A percentile compares a stretch with the other conserved stretches of the same genome.
Evolutionary conservation across 192 early-diverging fungal genomes (phyloP).

Genomic region (Gorgonomyces haynaldii): DNA sequence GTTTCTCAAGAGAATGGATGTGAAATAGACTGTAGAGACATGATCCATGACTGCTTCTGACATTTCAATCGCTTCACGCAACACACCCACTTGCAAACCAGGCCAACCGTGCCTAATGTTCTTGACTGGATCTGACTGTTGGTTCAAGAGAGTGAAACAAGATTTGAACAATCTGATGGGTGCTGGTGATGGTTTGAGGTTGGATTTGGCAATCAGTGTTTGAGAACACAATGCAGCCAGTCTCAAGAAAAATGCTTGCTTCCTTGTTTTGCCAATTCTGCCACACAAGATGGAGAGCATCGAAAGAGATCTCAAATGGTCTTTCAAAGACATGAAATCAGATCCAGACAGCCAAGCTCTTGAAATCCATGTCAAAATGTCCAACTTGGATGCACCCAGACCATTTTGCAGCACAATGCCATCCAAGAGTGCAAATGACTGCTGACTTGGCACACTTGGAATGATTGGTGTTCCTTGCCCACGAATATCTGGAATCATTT

Average conservation of each 20-base stretch:
- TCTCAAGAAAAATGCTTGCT: constrained; percentile 60
- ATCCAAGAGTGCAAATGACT: constrained; percentile 16
- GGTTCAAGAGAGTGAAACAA: constrained; percentile 1
- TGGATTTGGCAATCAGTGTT: background rate
- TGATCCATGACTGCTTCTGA: constrained; percentile 55
- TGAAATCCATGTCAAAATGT: constrained; percentile 55
- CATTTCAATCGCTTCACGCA: constrained; percentile 62
- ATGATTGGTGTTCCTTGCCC: no score
- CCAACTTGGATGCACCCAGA: constrained; percentile 31
- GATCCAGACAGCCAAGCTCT: constrained; percentile 35
- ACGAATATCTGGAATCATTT: no score
- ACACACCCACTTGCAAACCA: constrained; percentile 60
- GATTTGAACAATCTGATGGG: background rate
- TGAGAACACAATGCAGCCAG: constrained; percentile 7
- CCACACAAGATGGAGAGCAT: constrained; percentile 49
- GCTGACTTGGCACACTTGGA: constrained; percentile 2
- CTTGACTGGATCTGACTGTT: background rate
- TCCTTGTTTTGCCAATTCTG: constrained; percentile 42
- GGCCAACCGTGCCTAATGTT: constrained; percentile 56
- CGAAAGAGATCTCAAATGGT: constrained; percentile 44
- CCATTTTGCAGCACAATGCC: constrained; percentile 23
- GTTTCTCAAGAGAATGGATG: constrained; percentile 53
- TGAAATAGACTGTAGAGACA: constrained; percentile 46
- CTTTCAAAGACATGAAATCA: constrained; percentile 41
- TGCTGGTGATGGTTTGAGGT: background rate